Conservation (phyloP, 2,329 filamentous ascomycete genomes). For the Diplodia scrobiculata region DNA sequence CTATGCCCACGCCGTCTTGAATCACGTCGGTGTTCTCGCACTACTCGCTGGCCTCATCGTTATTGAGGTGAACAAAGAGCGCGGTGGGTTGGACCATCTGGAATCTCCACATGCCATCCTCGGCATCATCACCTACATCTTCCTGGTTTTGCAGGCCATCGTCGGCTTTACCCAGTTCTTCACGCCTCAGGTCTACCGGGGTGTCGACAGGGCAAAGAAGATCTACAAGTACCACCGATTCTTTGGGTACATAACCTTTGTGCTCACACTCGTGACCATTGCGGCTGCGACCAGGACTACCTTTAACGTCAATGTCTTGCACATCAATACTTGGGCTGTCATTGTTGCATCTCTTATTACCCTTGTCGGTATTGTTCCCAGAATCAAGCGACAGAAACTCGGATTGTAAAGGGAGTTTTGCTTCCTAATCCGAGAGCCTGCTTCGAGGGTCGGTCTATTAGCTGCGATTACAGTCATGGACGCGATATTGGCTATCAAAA, state of each 20-base stretch:
- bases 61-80: constrained; percentile 83
- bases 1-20: constrained; percentile 68
- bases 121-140: constrained; percentile 72
- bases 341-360: constrained; percentile 67
- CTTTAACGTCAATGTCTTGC: constrained; percentile 68
- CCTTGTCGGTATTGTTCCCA: constrained; percentile 70
- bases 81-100: constrained; percentile 69
- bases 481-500: not conserved
- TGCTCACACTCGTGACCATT: constrained; percentile 73
- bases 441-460: not conserved
- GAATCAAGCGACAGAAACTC: constrained; percentile 81
- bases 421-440: not conserved
- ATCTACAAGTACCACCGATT: constrained; percentile 89
- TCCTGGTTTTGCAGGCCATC: constrained; percentile 71
- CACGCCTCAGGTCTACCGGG: constrained; percentile 72
- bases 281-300: constrained; percentile 73
- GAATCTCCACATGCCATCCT: constrained; percentile 79
- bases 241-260: constrained; percentile 71
- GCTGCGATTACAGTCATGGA: not conserved
- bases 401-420: constrained; percentile 50
- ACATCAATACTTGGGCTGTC: constrained; percentile 76
- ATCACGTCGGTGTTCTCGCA: constrained; percentile 63
- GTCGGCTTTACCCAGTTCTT: constrained; percentile 85
- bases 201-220: constrained; percentile 74
- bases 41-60: constrained; percentile 67